Evolutionary conservation across 805 yeast species (phyloP).

Genomic region (Candida alai): DNA sequence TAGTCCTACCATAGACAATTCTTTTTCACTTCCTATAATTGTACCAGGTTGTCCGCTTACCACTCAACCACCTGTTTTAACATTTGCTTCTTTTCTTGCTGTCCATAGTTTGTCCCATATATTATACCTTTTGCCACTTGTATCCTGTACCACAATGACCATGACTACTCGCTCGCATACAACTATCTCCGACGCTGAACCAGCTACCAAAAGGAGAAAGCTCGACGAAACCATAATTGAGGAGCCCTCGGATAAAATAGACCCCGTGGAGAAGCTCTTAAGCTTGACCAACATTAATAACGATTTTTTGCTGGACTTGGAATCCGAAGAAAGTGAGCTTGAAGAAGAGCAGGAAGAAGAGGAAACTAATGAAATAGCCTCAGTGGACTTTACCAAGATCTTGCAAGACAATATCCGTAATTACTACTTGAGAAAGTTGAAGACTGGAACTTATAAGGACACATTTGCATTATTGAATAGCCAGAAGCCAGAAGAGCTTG

Average conservation of each 20-base stretch:
- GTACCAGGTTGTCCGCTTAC: too few relatives aligned
- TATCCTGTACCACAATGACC: too few relatives aligned
- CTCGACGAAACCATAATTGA: not conserved
- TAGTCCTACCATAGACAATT: too few relatives aligned
- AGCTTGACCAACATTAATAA: slow-evolving; percentile 29
- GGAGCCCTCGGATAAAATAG: slow-evolving; percentile 28
- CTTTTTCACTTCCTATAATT: too few relatives aligned
- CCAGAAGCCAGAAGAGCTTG: slow-evolving; percentile 1
- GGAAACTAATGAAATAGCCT: slow-evolving; percentile 11
- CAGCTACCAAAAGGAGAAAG: slow-evolving; percentile 8
- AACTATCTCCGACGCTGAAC: slow-evolving; percentile 8
- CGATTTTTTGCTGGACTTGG: slow-evolving; percentile 29
- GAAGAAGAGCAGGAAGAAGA: slow-evolving; percentile 13
- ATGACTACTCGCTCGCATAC: slow-evolving; percentile 6
- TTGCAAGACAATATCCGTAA: slow-evolving; percentile 36
- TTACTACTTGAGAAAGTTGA: slow-evolving; percentile 23
- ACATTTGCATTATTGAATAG: slow-evolving; percentile 29
- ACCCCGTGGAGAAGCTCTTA: slow-evolving; percentile 41
- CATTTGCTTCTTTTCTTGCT: too few relatives aligned
- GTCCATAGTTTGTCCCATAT: too few relatives aligned
- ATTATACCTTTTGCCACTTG: too few relatives aligned
- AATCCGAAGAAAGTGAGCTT: slow-evolving; percentile 13
- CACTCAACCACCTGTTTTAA: too few relatives aligned
- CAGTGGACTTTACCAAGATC: slow-evolving; percentile 33
- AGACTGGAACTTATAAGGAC: slow-evolving; percentile 28